Conservation (phyloP, 306 rosid genomes). For the Spatholobus suberectus region DNA sequence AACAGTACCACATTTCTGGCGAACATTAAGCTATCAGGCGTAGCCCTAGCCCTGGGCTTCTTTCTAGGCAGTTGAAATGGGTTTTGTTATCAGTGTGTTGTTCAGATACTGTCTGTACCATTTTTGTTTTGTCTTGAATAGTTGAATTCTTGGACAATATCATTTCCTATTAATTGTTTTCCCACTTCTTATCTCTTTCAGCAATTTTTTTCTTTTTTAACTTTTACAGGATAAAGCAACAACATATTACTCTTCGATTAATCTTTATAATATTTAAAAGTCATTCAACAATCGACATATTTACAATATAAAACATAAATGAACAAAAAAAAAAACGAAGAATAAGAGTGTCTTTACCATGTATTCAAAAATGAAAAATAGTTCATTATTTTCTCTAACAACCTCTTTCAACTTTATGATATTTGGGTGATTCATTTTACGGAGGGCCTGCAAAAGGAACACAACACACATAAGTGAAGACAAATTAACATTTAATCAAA, state of each 20-base stretch:
- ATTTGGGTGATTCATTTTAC: conserved; percentile 78
- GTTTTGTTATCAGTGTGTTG: neutral
- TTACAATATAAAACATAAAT: conserved; percentile 14
- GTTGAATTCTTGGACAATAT: conserved; percentile 5
- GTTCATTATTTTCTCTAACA: conserved; percentile 73
- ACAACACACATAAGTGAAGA: conserved; percentile 41
- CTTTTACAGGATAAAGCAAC: conserved; percentile 12
- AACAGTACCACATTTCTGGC: conserved; percentile 7
- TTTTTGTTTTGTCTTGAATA: conserved; percentile 14
- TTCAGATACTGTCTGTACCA: conserved; percentile 21
- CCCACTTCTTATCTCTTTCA: conserved; percentile 17
- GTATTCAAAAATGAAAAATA: conserved; percentile 82
- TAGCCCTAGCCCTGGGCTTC: neutral
- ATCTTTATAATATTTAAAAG: conserved; percentile 1
- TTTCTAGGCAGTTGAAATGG: conserved; percentile 21
- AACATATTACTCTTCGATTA: conserved; percentile 17
- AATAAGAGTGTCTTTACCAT: conserved; percentile 60
- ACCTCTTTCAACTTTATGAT: conserved; percentile 86
- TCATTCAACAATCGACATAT: conserved; percentile 6
- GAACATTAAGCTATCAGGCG: neutral
- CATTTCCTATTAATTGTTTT: conserved; percentile 13
- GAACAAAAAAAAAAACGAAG: neutral
- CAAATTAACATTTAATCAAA: conserved; percentile 26
- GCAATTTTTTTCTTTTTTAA: conserved; percentile 7
- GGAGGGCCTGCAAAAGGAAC: conserved; percentile 66